Percentiles rank a stretch among this genome's conserved stretches.
Evolutionary conservation across 164 flowering plant genomes (phyloP).

Genomic region (Protea cynaroides): DNA sequence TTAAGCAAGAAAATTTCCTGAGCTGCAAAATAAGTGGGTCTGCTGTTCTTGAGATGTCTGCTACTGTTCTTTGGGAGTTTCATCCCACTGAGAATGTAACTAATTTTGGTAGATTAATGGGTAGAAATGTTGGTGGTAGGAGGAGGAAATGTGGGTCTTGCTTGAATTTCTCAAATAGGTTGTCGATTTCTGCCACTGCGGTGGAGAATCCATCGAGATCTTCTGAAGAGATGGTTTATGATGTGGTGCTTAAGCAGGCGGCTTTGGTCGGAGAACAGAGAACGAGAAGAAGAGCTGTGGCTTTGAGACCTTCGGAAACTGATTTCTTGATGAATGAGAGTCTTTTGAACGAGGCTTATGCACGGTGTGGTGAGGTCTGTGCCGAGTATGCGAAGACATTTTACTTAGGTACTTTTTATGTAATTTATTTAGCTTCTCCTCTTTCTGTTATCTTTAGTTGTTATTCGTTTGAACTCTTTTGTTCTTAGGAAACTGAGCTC

Average conservation of each 20-base stretch:
- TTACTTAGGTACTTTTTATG: conserved; percentile 16
- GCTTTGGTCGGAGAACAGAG: conserved; percentile 6
- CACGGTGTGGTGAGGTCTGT: conserved; percentile 21
- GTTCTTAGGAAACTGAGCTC: background rate
- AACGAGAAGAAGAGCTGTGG: background rate
- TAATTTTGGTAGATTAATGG: conserved; percentile 15
- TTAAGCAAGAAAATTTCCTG: no score
- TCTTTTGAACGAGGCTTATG: conserved; percentile 19
- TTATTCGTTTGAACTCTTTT: background rate
- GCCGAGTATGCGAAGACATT: conserved; percentile 24
- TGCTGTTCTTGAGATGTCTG: conserved; percentile 10
- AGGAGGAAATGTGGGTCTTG: conserved; percentile 2
- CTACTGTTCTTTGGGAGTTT: conserved; percentile 28
- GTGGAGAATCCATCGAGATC: conserved; percentile 24
- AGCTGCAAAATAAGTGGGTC: background rate
- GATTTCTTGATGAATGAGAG: conserved; percentile 6
- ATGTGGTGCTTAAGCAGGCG: conserved; percentile 9
- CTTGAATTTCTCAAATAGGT: conserved; percentile 13
- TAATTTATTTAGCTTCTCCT: background rate
- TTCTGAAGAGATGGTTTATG: conserved; percentile 23
- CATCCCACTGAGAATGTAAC: conserved; percentile 26
- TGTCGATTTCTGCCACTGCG: conserved; percentile 14
- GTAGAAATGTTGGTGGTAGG: conserved; percentile 6
- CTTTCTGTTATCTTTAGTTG: background rate
- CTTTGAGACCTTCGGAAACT: background rate